Conservation (phyloP, 2,329 filamentous ascomycete genomes). For the Pseudopyricularia javanii region DNA sequence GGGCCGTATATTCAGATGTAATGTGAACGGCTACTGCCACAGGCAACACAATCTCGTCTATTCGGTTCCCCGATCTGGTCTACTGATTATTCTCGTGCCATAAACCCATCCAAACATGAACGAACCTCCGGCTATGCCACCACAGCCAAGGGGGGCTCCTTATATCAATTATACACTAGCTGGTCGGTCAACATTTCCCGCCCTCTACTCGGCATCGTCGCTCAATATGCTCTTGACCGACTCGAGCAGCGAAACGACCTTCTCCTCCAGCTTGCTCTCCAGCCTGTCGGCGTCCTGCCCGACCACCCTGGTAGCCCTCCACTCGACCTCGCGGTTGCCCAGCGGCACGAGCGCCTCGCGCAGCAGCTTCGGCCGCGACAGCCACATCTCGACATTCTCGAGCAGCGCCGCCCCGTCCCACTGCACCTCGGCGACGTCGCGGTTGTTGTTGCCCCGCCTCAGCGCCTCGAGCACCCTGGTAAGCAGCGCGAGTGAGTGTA, state of each 20-base stretch:
- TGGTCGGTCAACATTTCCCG: background rate
- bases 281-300: conserved; percentile 23
- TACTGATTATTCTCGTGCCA: background rate
- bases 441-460: conserved; percentile 52
- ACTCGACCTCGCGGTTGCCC: conserved; percentile 59
- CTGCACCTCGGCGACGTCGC: conserved; percentile 59
- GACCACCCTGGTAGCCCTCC: conserved; percentile 29
- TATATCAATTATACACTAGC: background rate
- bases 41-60: no score
- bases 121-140: background rate
- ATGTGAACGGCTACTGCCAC: no score
- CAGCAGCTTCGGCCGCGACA: conserved; percentile 56
- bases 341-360: conserved; percentile 62
- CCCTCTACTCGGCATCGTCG: conserved; percentile 31
- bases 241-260: conserved; percentile 58
- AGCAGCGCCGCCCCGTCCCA: conserved; percentile 64
- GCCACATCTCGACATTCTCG: conserved; percentile 75
- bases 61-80: background rate
- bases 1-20: background rate
- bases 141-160: background rate
- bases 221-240: conserved; percentile 43
- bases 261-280: conserved; percentile 62
- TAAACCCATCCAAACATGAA: no score
- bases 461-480: conserved; percentile 59
- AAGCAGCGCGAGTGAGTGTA: conserved; percentile 67